Evolutionary conservation across 768 basidiomycete genomes (phyloP), one percentile per base, ranked within the genome.

Genomic region (Podaxis rugospora): DNA sequence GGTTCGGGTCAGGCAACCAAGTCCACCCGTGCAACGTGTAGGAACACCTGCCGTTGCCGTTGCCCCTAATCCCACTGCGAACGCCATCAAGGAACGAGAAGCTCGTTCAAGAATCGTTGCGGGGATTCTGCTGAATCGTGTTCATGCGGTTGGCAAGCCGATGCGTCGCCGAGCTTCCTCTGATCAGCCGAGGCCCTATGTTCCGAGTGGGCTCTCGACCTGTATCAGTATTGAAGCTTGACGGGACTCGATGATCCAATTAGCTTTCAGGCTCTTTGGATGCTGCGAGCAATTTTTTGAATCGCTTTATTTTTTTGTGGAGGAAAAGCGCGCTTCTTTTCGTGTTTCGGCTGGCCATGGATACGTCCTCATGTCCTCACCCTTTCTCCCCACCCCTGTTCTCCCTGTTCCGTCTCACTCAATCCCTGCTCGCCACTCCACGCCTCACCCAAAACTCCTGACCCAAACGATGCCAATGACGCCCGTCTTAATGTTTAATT

Each of bases 61-160:
- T 50, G 16, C 54, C 16, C 57, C 61, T 7, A 21, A 54, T 16
- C 16, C 40, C 42, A 36, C 54, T 23, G 25, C 51, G 13, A 57
- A 49, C 16, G 77, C 78, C 58, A 74, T 76, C 4, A 74, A 78
- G 13, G 77, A 60, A 9, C 51, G 51, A 5, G 59, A 60, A 27
- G 59, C 51, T 14, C 59, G 59, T 13, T 65, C 80, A 61, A 78
- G 76, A 66, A 76, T 85, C 56, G 83, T 87, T 0, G 85, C 85
- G 2, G 83, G 82, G 18, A 84, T 84, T 50, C 69, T 87, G 35
- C 74, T 87, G 27, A 81, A 80, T 65, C 75, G 84, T 21, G 79
- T 83, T 37, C 78, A 79, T 62, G 78, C 75, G 0, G 77, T 77
- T 3, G 83, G 84, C n/a, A 77, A 75, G 59, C 83, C 84, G 0